Evolutionary conservation across 768 basidiomycete genomes (phyloP).

Genomic region (Lactifluus piperatus): DNA sequence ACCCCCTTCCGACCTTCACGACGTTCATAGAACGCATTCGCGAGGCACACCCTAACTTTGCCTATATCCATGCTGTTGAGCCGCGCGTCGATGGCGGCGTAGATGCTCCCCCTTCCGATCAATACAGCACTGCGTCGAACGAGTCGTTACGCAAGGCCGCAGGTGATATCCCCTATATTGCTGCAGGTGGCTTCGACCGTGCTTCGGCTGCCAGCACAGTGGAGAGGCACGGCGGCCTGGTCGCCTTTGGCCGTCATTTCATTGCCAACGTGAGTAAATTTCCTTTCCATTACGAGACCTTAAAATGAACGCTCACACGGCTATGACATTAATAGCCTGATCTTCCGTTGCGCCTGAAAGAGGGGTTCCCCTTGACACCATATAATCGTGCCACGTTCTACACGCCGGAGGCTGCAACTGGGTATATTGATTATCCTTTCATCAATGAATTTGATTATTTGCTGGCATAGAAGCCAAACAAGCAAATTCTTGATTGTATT

Average conservation of each 20-base stretch:
- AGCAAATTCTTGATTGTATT: too few relatives aligned
- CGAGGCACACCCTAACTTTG: neutral
- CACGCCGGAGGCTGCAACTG: neutral
- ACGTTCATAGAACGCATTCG: neutral
- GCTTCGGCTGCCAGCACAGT: neutral
- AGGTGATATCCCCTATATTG: neutral
- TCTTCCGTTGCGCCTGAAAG: conserved; percentile 12
- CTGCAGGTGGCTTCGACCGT: neutral
- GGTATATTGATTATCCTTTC: neutral
- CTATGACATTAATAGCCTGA: neutral
- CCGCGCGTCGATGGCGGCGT: neutral
- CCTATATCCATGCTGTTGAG: conserved; percentile 8
- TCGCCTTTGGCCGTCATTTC: neutral
- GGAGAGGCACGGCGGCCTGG: neutral
- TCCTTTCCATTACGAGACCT: neutral
- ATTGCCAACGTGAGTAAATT: neutral
- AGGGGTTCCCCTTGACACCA: neutral
- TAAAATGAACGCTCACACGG: neutral
- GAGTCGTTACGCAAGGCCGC: too few relatives aligned
- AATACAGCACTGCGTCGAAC: neutral
- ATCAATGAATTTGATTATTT: neutral
- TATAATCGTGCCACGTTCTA: neutral
- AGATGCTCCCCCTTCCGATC: neutral
- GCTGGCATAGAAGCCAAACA: neutral
- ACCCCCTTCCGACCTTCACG: conserved; percentile 7